Evolutionary conservation across 495 filamentous ascomycete species (phyloP), one percentile per base, ranked within the genome.

Genomic region (Talaromyces liani): DNA sequence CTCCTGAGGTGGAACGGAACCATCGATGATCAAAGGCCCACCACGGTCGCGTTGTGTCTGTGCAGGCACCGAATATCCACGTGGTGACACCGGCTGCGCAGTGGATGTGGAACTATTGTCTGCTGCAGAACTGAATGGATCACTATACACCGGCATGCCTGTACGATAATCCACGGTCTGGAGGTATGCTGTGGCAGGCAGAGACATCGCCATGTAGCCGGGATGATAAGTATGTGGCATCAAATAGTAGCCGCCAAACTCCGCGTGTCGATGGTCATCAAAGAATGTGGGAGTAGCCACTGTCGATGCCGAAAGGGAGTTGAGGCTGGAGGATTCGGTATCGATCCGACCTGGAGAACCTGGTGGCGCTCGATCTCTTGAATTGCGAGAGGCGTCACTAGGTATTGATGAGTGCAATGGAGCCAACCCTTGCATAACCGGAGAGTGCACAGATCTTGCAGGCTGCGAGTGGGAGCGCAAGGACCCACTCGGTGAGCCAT

Each of bases 161-260:
- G 75, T 71, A 45, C 78, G 68, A 59, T 80, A 82, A 14, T 80
- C 76, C 41, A 73, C 73, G n/a, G 76, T 71, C 36, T 75, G 75
- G 7, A 71, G 69, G 41, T 72, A 65, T 34, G 75, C 79, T 47
- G 77, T 78, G 1, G 78, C 59, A 1, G 83, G 74, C 20, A 84
- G 65, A n/a, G 76, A 75, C 2, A 78, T 73, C 36, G 82, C 59
- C 65, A 75, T 73, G 24, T 75, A 67, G 27, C 76, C 76, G 22
- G 82, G 82, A 47, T 80, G 75, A 61, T 78, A 80, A 6, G 74
- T 60, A 39, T 80, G 79, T n/a, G 81, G 65, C 61, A 85, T 80
- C 56, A 88, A 73, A 67, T 88, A 90, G 69, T 86, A 87, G 0
- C 86, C 85, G 64, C 88, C 74, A 71, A 89, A 87, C 66, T 89